Evolutionary conservation across 768 basidiomycete species (phyloP).

Genomic region (Saitozyma podzolica): DNA sequence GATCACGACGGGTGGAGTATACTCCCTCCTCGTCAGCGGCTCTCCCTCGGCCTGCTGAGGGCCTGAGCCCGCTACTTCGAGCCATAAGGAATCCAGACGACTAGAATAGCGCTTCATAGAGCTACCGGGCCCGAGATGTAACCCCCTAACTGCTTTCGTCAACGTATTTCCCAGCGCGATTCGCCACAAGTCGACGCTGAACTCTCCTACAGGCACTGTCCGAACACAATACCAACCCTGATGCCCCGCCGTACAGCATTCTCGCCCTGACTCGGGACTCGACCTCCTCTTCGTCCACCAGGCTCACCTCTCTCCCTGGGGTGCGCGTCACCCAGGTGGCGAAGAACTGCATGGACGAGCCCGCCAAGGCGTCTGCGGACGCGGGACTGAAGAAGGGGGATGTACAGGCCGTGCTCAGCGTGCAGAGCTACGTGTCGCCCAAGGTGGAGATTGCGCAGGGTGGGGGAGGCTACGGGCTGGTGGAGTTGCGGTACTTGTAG

Average conservation of each 20-base stretch:
- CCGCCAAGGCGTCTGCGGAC: conserved; percentile 14
- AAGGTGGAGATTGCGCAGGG: conserved; percentile 20
- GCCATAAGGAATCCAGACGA: too few relatives aligned
- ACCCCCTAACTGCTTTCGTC: not conserved
- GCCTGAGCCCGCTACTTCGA: too few relatives aligned
- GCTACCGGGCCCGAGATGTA: too few relatives aligned
- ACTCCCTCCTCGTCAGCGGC: too few relatives aligned
- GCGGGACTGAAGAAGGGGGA: conserved; percentile 17
- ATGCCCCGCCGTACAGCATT: conserved; percentile 8
- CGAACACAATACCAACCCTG: not conserved
- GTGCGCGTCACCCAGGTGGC: conserved; percentile 18
- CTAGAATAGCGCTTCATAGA: too few relatives aligned
- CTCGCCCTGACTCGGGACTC: conserved; percentile 24
- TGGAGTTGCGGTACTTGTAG: too few relatives aligned
- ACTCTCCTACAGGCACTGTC: conserved; percentile 9
- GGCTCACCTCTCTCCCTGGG: conserved; percentile 16
- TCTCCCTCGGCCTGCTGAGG: too few relatives aligned
- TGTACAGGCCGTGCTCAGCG: conserved; percentile 27
- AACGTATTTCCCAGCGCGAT: conserved; percentile 5
- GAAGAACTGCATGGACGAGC: conserved; percentile 25
- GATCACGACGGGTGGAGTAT: too few relatives aligned
- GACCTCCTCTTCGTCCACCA: conserved; percentile 6
- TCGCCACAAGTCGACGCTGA: not conserved
- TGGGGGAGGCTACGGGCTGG: not conserved
- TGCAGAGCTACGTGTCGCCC: conserved; percentile 27